Conservation (phyloP, 2,329 filamentous ascomycete genomes). For the Aspergillus aculeatus region DNA sequence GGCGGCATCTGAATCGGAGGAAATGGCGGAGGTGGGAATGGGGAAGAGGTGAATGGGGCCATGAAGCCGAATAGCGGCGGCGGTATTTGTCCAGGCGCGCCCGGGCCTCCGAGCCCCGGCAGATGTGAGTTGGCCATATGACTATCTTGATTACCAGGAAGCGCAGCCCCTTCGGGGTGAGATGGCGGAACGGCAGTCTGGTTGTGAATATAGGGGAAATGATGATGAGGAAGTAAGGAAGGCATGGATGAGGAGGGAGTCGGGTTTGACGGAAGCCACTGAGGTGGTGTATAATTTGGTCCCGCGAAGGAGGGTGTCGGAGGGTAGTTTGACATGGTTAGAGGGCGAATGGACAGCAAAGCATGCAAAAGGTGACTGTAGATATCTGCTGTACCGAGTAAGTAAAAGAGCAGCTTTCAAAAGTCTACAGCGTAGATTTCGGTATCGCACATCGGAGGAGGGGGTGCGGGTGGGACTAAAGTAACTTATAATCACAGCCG, state of each 20-base stretch:
- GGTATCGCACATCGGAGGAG: conserved; percentile 24
- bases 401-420: conserved; percentile 9
- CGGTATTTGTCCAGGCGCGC: conserved; percentile 23
- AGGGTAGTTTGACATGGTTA: conserved; percentile 50
- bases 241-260: conserved; percentile 21
- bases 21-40: conserved; percentile 31
- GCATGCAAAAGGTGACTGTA: neutral
- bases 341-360: neutral
- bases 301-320: conserved; percentile 45
- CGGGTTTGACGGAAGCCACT: conserved; percentile 37
- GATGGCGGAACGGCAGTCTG: conserved; percentile 24
- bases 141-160: conserved; percentile 22
- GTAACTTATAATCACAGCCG: neutral
- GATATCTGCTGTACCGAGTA: conserved; percentile 2
- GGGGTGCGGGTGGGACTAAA: conserved; percentile 4
- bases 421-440: conserved; percentile 5
- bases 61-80: conserved; percentile 32
- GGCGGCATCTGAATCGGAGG: conserved; percentile 31
- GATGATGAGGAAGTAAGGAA: conserved; percentile 25
- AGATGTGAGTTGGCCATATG: conserved; percentile 31
- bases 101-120: conserved; percentile 29
- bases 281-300: conserved; percentile 32
- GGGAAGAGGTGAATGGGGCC: conserved; percentile 35
- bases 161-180: conserved; percentile 10
- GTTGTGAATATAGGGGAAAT: conserved; percentile 26